A percentile compares a stretch with the other conserved stretches of the same genome.
These are phyloP conservation scores for Tagetes erecta DNA, from an alignment of 129 eudicot genomes.

Conservation along the genomic window DNA sequence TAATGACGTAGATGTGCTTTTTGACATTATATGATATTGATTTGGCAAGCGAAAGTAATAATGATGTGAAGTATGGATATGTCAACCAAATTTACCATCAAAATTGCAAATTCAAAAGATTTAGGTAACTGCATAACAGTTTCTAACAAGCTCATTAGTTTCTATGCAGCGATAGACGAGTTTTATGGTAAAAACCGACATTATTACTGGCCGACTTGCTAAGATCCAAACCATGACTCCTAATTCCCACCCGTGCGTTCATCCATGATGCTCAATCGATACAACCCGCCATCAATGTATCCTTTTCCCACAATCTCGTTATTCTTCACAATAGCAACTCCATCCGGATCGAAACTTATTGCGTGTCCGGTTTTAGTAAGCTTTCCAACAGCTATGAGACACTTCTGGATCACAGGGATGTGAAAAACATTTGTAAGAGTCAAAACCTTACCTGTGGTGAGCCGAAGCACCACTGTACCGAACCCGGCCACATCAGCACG, in stretches of 20 bases:
- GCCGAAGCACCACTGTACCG: constrained; percentile 4
- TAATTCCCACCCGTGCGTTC: background rate
- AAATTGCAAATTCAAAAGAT: background rate
- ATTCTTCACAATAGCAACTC: background rate
- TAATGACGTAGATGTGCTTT: no score
- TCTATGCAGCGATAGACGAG: constrained; percentile 7
- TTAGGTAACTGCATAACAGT: background rate
- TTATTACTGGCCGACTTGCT: background rate
- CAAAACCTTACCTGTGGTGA: background rate
- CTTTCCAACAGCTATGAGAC: background rate
- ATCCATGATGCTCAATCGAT: background rate
- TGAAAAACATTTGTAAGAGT: constrained; percentile 18
- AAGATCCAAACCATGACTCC: background rate
- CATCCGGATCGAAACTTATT: background rate
- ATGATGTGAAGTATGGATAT: no score
- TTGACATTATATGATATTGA: no score
- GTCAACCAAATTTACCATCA: background rate
- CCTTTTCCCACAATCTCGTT: constrained; percentile 8
- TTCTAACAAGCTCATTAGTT: background rate
- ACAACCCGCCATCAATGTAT: background rate
- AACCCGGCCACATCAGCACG: background rate
- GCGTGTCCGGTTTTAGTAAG: background rate
- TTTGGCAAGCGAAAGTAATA: no score
- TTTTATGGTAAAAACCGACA: background rate
- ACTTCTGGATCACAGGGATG: background rate